A percentile compares a stretch with the other conserved stretches of the same genome.
Evolutionary conservation across 1,284 basidiomycete species (phyloP).

Genomic region (Ceratobasidium sp.): DNA sequence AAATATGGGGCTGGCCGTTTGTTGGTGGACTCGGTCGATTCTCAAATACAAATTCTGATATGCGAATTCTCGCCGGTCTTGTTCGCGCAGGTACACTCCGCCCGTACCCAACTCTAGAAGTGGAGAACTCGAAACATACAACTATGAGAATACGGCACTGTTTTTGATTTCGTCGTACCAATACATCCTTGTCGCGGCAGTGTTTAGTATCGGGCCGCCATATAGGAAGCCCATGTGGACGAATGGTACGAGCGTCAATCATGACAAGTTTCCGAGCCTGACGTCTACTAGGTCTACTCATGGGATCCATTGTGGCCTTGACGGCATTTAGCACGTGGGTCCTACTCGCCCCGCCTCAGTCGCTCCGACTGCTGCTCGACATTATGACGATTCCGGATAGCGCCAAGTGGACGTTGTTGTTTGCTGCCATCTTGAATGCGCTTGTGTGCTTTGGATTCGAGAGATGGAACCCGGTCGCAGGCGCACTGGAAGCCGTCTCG

Average conservation of each 20-base stretch:
- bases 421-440: conserved; percentile 77
- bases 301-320: conserved; percentile 72
- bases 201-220: conserved; percentile 97
- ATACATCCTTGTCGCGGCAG: conserved; percentile 94
- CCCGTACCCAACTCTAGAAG: conserved; percentile 66
- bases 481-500: conserved; percentile 53
- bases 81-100: conserved; percentile 65
- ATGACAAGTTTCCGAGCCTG: background rate
- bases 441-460: conserved; percentile 80
- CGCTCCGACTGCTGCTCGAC: conserved; percentile 71
- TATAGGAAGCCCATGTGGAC: conserved; percentile 95
- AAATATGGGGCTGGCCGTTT: background rate
- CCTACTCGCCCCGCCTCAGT: conserved; percentile 70
- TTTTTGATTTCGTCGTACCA: conserved; percentile 98
- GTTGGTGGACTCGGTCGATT: background rate
- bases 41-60: background rate
- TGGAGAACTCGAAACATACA: conserved; percentile 85
- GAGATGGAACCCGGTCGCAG: conserved; percentile 71
- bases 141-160: conserved; percentile 91
- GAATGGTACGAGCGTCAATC: conserved; percentile 68
- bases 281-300: conserved; percentile 67
- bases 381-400: conserved; percentile 76
- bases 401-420: conserved; percentile 74
- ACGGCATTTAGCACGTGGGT: conserved; percentile 77
- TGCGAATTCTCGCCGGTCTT: conserved; percentile 28